These are phyloP conservation scores for Dioscorea alata DNA, from an alignment of 106 monocot species.

Conservation along the genomic window DNA sequence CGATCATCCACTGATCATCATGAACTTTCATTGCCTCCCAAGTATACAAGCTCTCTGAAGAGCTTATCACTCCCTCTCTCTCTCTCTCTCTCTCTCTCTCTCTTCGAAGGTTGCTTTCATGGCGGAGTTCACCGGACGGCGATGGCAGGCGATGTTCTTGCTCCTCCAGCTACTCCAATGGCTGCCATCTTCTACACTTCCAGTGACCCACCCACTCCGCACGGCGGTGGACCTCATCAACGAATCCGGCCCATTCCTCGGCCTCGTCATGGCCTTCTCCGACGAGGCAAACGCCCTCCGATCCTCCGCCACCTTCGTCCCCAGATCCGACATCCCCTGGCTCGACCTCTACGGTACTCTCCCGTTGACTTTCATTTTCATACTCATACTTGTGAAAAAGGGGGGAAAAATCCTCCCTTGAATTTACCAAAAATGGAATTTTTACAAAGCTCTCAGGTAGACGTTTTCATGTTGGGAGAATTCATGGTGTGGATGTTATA, in stretches of 20 bases:
- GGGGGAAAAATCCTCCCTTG: too few species aligned
- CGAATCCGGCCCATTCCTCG: constrained; percentile 34
- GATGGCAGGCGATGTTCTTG: background rate
- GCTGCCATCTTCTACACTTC: constrained; percentile 7
- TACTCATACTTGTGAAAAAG: too few species aligned
- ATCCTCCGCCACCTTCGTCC: constrained; percentile 41
- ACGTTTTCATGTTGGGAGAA: constrained; percentile 53
- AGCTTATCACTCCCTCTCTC: background rate
- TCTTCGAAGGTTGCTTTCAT: background rate
- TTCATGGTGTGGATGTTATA: constrained; percentile 40
- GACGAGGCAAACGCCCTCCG: constrained; percentile 35
- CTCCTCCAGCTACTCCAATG: background rate
- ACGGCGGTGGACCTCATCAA: constrained; percentile 30
- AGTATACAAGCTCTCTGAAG: too few species aligned
- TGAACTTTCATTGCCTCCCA: too few species aligned
- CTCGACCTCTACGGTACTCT: constrained; percentile 46
- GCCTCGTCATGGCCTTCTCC: constrained; percentile 42
- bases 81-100: background rate
- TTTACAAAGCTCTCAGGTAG: constrained; percentile 26
- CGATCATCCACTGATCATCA: too few species aligned
- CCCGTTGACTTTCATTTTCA: too few species aligned
- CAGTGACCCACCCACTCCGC: constrained; percentile 13
- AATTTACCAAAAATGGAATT: background rate
- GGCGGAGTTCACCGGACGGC: background rate
- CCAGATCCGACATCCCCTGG: constrained; percentile 17